Evolutionary conservation across 176 grass and related monocot species (phyloP).

Genomic region (Triticum dicoccoides): DNA sequence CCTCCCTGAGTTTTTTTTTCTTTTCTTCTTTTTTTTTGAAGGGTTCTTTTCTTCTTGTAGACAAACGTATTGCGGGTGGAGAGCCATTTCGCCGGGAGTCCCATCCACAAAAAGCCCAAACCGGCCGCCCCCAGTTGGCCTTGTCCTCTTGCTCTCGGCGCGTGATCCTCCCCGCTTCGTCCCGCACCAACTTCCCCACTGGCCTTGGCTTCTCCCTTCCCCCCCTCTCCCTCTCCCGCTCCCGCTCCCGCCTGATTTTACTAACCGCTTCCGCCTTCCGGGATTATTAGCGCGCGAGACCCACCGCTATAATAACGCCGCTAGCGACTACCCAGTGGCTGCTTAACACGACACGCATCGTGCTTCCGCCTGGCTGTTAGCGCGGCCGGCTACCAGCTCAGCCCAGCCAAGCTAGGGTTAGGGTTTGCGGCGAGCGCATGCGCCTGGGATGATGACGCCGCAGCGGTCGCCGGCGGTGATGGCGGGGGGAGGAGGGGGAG

Average conservation of each 20-base stretch:
- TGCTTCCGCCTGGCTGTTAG: background rate
- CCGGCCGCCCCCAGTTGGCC: too few relatives aligned
- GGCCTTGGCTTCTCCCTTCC: background rate
- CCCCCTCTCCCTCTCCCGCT: too few relatives aligned
- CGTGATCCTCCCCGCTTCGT: background rate
- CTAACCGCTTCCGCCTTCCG: slow-evolving; percentile 7
- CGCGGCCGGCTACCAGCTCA: background rate
- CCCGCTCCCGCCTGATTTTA: slow-evolving; percentile 30
- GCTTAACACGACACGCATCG: slow-evolving; percentile 9
- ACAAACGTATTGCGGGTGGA: too few relatives aligned
- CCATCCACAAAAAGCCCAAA: too few relatives aligned
- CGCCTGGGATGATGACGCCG: slow-evolving; percentile 51
- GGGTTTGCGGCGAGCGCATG: slow-evolving; percentile 42
- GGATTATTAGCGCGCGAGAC: background rate
- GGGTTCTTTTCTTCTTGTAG: too few relatives aligned
- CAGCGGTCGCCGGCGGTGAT: slow-evolving; percentile 33
- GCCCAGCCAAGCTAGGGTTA: slow-evolving; percentile 35
- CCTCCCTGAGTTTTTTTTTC: too few relatives aligned
- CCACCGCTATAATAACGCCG: slow-evolving; percentile 50
- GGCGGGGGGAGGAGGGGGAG: background rate
- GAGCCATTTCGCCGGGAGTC: too few relatives aligned
- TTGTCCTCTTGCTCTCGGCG: background rate
- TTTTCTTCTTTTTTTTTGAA: too few relatives aligned
- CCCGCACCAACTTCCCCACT: background rate
- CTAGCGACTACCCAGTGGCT: background rate